These are phyloP conservation scores for Cladobotryum protrusum DNA, from an alignment of 2,329 filamentous ascomycete species.

Conservation along the genomic window DNA sequence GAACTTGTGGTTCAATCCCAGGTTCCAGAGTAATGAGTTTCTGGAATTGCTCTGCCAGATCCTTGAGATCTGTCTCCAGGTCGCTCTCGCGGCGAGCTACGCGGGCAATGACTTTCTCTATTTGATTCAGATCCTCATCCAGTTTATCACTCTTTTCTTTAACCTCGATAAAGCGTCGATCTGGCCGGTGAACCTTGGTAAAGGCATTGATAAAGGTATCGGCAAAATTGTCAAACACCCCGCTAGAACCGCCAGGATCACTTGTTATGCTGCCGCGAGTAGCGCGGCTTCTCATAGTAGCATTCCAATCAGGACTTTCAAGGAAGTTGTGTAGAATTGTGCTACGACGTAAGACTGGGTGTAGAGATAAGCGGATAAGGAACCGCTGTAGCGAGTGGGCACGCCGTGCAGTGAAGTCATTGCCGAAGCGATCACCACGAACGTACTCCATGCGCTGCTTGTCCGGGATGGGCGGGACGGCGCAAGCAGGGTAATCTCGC, in stretches of 20 bases:
- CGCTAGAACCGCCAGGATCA: slow-evolving; percentile 45
- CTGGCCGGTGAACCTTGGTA: slow-evolving; percentile 90
- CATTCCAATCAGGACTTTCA: slow-evolving; percentile 93
- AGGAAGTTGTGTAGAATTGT: slow-evolving; percentile 82
- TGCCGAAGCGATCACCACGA: slow-evolving; percentile 86
- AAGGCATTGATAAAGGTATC: slow-evolving; percentile 98
- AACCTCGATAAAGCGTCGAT: slow-evolving; percentile 91
- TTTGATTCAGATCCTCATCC: slow-evolving; percentile 84
- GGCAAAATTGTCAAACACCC: slow-evolving; percentile 90
- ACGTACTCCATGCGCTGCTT: slow-evolving; percentile 99
- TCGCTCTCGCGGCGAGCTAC: slow-evolving; percentile 84
- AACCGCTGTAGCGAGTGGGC: slow-evolving; percentile 91
- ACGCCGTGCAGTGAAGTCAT: slow-evolving; percentile 84
- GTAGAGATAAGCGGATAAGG: slow-evolving; percentile 75
- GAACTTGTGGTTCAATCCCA: slow-evolving; percentile 73
- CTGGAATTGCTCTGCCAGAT: slow-evolving; percentile 90
- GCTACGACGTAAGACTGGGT: slow-evolving; percentile 80
- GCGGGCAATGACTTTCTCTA: slow-evolving; percentile 91
- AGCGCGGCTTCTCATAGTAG: slow-evolving; percentile 78
- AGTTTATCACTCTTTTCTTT: slow-evolving; percentile 88
- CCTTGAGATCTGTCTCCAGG: slow-evolving; percentile 79
- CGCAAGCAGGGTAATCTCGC: slow-evolving; percentile 83
- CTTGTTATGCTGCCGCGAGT: slow-evolving; percentile 53
- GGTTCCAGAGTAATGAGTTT: slow-evolving; percentile 87
- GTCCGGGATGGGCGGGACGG: slow-evolving; percentile 89